These are phyloP conservation scores for Asterophora parasitica DNA, from an alignment of 768 basidiomycete species.

Conservation along the genomic window DNA sequence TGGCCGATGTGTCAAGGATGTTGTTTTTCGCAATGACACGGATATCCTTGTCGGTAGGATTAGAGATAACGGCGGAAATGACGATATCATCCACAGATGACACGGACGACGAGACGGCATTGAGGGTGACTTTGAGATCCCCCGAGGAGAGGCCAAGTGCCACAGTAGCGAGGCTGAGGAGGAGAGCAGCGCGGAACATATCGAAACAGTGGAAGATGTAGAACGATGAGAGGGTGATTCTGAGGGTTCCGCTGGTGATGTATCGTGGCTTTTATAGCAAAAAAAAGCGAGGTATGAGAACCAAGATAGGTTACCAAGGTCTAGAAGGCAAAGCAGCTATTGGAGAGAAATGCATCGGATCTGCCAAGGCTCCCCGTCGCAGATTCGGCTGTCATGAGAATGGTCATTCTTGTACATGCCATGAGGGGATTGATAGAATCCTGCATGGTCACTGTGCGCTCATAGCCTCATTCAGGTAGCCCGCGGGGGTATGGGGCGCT, in stretches of 20 bases:
- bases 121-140: conserved; percentile 3
- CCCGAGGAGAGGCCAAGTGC: conserved; percentile 1
- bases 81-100: conserved; percentile 4
- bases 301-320: no score
- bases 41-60: conserved; percentile 6
- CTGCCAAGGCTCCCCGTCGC: background rate
- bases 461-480: no score
- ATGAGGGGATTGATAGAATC: no score
- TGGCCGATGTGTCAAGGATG: conserved; percentile 2
- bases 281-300: no score
- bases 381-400: background rate
- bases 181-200: conserved; percentile 3
- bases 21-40: conserved; percentile 5
- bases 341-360: background rate
- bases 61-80: conserved; percentile 4
- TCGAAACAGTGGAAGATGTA: background rate
- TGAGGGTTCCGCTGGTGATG: no score
- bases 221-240: background rate
- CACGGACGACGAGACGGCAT: background rate
- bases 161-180: conserved; percentile 1
- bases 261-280: no score
- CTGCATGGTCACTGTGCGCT: no score
- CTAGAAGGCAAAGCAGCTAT: no score
- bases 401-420: no score
- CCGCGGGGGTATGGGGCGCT: no score